phyloP scores from a whole-genome alignment of 2,329 filamentous ascomycete species.

The Eurotiales sp. region DNA sequence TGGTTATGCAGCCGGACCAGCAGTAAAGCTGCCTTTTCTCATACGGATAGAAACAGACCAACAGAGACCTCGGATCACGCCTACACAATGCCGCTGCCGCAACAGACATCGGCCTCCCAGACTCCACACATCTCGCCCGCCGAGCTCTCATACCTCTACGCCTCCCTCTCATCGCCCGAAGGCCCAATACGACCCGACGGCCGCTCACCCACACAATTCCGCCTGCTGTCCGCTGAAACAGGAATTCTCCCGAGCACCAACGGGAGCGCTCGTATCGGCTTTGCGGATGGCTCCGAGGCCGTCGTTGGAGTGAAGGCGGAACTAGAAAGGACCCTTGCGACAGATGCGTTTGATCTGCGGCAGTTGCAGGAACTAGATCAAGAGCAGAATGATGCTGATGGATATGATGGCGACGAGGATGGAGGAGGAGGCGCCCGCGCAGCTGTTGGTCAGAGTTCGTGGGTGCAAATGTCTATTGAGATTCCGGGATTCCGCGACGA shows the following conservation, averaged over 20 bases:
- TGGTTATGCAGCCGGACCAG: background rate
- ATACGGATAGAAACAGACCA: no score
- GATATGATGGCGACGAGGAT: conserved; percentile 23
- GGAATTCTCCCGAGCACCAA: conserved; percentile 86
- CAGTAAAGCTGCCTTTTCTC: no score
- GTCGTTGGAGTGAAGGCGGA: conserved; percentile 95
- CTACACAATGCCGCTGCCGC: conserved; percentile 56
- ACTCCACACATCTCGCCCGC: conserved; percentile 77
- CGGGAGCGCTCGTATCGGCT: conserved; percentile 88
- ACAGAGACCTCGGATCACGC: background rate
- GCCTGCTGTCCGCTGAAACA: conserved; percentile 83
- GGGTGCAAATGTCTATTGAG: conserved; percentile 89
- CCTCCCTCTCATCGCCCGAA: conserved; percentile 71
- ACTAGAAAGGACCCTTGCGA: conserved; percentile 66
- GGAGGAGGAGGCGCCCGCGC: conserved; percentile 20
- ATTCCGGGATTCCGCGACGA: conserved; percentile 89
- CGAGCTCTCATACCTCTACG: conserved; percentile 92
- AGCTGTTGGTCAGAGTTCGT: conserved; percentile 54
- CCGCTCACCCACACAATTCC: conserved; percentile 78
- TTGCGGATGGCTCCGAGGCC: conserved; percentile 92
- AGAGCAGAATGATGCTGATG: conserved; percentile 18
- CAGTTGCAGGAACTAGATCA: conserved; percentile 38
- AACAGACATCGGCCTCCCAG: conserved; percentile 53
- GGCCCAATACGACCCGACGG: conserved; percentile 82
- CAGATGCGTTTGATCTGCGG: conserved; percentile 33